Evolutionary conservation across 495 filamentous ascomycete species (phyloP), one percentile per base, ranked within the genome.

Genomic region (Hyaloscypha hepaticicola): DNA sequence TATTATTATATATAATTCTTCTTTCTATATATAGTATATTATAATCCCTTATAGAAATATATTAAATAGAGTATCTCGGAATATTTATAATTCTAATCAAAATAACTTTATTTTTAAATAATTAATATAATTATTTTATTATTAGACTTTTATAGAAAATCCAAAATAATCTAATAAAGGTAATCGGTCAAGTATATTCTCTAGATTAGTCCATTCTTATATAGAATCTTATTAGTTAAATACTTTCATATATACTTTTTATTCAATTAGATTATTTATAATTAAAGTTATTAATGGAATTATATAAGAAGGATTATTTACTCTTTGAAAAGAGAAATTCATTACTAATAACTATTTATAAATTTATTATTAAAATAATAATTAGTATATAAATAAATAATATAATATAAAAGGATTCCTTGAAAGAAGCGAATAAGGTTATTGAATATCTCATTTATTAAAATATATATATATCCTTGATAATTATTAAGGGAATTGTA

Each of bases 231-330:
- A 24, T 55, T 26, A 24, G 51, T 26, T 24, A 55, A 55, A 26
- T 26, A 55, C 51, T 55, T 24, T 55, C 51, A 26, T 12, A n/a
- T 21, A 24, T 24, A 22, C 51, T 55, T 55, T 55, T 55, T 55
- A 26, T 14, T 3, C n/a, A 55, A 55, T 24, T 14, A 26, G 51
- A 26, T 55, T 24, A 24, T 3, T 26, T 55, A 55, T 12, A 14
- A 12, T 55, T 55, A 24, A 55, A 55, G 25, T 55, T 24, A 55
- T 22, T 26, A 26, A 55, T 55, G 51, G 51, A 55, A 55, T 55
- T 55, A 26, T 8, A 26, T 21, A 21, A 26, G 24, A 55, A 55
- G 25, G 51, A 55, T 55, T 55, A 55, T 26, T 26, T 55, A 5
- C 51, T 55, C 14, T 55, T 55, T 55, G 51, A 55, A 8, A 55